These are phyloP conservation scores for Zoysia matrella DNA, from an alignment of 202 grass and related monocot species.

Conservation along the genomic window DNA sequence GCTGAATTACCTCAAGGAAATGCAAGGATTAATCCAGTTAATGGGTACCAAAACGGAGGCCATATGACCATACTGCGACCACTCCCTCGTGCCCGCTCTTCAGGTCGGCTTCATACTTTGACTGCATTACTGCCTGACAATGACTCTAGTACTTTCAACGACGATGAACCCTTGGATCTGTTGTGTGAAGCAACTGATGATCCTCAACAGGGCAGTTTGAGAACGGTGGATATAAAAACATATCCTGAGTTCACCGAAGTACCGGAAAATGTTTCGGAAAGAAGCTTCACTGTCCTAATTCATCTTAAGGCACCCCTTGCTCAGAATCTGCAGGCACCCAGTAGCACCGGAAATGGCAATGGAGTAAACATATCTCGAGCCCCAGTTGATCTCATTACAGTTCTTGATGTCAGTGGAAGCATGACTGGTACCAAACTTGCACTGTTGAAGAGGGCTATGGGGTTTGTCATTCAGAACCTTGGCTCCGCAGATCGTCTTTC, in stretches of 20 bases:
- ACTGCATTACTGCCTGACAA: slow-evolving; percentile 54
- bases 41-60: slow-evolving; percentile 65
- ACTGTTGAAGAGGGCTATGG: slow-evolving; percentile 95
- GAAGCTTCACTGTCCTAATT: slow-evolving; percentile 75
- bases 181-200: slow-evolving; percentile 36
- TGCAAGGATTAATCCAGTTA: slow-evolving; percentile 64
- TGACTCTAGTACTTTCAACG: slow-evolving; percentile 65
- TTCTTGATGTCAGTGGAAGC: slow-evolving; percentile 96
- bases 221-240: slow-evolving; percentile 72
- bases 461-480: slow-evolving; percentile 97
- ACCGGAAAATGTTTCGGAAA: slow-evolving; percentile 62
- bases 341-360: slow-evolving; percentile 25
- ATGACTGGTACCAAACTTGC: slow-evolving; percentile 95
- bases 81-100: slow-evolving; percentile 71
- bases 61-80: slow-evolving; percentile 65
- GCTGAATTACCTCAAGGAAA: slow-evolving; percentile 55
- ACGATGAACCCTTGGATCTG: slow-evolving; percentile 81
- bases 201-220: slow-evolving; percentile 45
- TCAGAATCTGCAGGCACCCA: slow-evolving; percentile 30
- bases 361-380: slow-evolving; percentile 51
- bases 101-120: slow-evolving; percentile 58
- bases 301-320: slow-evolving; percentile 80
- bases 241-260: slow-evolving; percentile 80
- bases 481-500: slow-evolving; percentile 80
- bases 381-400: slow-evolving; percentile 89